Base-by-base conservation (phyloP, 202 grass and related monocot genomes). In the Carex sylvatica region DNA sequence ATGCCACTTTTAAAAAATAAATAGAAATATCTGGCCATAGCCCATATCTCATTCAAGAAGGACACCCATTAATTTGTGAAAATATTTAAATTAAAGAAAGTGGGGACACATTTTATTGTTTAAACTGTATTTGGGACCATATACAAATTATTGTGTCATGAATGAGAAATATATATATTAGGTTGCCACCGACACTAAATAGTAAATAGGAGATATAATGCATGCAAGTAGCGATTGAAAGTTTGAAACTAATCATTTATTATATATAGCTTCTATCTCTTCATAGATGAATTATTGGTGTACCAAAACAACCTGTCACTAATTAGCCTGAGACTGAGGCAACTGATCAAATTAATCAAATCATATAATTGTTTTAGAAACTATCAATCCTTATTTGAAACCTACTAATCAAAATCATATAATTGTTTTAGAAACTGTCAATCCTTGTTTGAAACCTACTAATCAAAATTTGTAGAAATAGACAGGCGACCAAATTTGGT, bases 121-220 rank as follows among this genome's bases (percentile, higher is more conserved):
- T 16, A 54, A 74, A 74, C 44, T 74, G 47, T 74, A 74, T 74
- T 74, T 26, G 67, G 70, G 70, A 74, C 70, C 70, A 74, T 53
- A 26, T 40, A 26, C 6, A 40, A 40, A 40, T 40, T 40, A 40
- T 40, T 40, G 38, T 40, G 38, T 40, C 38, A 40, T 40, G 38
- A 40, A 40, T 40, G 6, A 40, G 38, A 7, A 40, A 40, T 28
- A 28, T 28, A 40, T 28, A 28, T 28, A 28, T 8, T 40, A 40
- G 38, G 38, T 40, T 40, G 6, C 38, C 38, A 40, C 38, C 38
- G 38, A 40, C 38, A 40, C 38, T 40, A 40, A 40, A 40, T 40
- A 6, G 6, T 35, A 35, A 35, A 35, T 35, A 4, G 28, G 33
- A 5, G 4, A 35, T 40, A 40, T 5, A 40, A 40, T 40, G 36